Evolutionary conservation across 345 rosid species (phyloP).

Genomic region (Atalantia buxifolia): DNA sequence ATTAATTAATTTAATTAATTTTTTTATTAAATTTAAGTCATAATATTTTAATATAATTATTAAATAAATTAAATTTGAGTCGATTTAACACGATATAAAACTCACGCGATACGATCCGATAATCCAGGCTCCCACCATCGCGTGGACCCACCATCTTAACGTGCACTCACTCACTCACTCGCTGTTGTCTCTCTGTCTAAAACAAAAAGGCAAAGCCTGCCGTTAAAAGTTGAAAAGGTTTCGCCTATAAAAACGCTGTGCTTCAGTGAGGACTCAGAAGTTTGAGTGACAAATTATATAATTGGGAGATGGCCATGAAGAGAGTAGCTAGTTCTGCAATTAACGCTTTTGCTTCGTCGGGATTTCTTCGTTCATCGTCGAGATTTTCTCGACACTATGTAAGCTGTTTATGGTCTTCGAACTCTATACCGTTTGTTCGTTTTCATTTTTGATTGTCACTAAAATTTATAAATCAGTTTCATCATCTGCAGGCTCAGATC

Average conservation of each 20-base stretch:
- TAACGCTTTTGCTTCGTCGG: conserved; percentile 40
- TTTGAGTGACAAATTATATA: not conserved
- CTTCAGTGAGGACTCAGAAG: not conserved
- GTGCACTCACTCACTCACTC: no score
- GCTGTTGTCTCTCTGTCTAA: no score
- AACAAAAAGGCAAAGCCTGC: no score
- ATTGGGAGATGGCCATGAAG: conserved; percentile 50
- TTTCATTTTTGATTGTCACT: not conserved
- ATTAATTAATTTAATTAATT: no score
- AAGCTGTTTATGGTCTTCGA: conserved; percentile 22
- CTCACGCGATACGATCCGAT: no score
- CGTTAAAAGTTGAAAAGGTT: not conserved
- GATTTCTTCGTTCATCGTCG: conserved; percentile 23
- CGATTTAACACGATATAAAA: no score
- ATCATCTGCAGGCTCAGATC: not conserved
- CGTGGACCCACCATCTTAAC: no score
- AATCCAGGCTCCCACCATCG: no score
- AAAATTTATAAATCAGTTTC: not conserved
- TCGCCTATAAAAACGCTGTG: not conserved
- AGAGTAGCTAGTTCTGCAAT: conserved; percentile 48
- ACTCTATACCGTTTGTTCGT: not conserved
- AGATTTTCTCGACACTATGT: conserved; percentile 51
- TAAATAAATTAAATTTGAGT: no score
- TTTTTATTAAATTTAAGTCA: no score
- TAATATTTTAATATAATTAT: no score